Base-by-base conservation (phyloP, 441 rosid species). In the Theobroma grandiflorum region DNA sequence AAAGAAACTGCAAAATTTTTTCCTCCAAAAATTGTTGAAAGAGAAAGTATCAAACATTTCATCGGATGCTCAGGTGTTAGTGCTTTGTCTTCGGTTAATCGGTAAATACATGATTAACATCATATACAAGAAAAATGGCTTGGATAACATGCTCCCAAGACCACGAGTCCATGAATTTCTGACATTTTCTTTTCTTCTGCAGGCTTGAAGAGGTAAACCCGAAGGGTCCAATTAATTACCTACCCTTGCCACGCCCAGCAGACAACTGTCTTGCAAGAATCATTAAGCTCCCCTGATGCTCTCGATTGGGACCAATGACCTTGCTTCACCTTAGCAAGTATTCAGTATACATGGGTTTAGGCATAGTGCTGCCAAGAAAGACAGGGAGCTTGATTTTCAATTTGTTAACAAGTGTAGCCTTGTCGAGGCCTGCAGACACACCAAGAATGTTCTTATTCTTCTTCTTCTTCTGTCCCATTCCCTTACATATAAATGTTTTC, bases 221-320 rank as follows among this genome's bases (percentile, higher is more conserved):
- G 37, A 26, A 7, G 4, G 71, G 42, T 4, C 79, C 79, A 64
- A 37, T 38, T 4, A 63, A 31, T 16, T 63, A 52, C 33, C 26
- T 62, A 2, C 79, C 79, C 1, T 49, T 49, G 55, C 70, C 79
- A 62, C 22, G 43, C 43, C 79, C 79, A 35, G 79, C 72, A 20
- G 71, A 76, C 33, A 35, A 64, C 33, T 76, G 72, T 64, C 31
- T 49, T 2, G 71, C 72, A 33, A 76, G 47, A 64, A 63, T 76
- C 72, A 6, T 76, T 63, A 76, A 63, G 79, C 72, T 64, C 45
- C 47, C 78, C 47, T 75, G 38, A 75, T 61, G 33, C 31, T 16
- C 40, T 26, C 4, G 4, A 0, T 7, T 70, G 58, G n/a, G 18
- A 16, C 38, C 26, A 63, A 63, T 63, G 15, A 22, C 33, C 2